Percentiles rank a stretch among this genome's conserved stretches.
Evolutionary conservation across 2,329 filamentous ascomycete genomes (phyloP).

Genomic region (Hawksworthiomyces lignivorus): DNA sequence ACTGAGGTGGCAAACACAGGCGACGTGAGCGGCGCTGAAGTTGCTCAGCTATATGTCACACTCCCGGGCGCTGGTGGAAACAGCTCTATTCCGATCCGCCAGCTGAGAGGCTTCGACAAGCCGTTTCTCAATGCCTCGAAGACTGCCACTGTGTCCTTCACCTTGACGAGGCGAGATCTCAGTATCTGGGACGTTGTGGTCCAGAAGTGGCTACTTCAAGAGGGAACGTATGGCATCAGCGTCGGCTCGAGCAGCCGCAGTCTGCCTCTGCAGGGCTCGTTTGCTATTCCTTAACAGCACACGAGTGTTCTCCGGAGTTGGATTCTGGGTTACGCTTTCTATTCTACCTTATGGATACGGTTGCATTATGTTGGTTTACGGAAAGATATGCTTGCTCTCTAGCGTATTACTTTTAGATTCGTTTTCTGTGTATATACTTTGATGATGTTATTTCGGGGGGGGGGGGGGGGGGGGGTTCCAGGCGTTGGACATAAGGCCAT

Average conservation of each 20-base stretch:
- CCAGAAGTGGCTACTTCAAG: constrained; percentile 52
- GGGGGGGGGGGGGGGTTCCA: no score
- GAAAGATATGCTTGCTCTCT: no score
- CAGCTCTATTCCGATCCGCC: constrained; percentile 35
- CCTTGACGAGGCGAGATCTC: constrained; percentile 54
- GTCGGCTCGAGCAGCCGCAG: constrained; percentile 37
- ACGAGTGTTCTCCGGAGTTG: no score
- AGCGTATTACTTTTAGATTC: no score
- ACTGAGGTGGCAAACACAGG: constrained; percentile 35
- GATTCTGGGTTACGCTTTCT: no score
- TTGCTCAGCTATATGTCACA: constrained; percentile 37
- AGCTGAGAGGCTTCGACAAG: constrained; percentile 63
- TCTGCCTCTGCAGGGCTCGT: constrained; percentile 27
- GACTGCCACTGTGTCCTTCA: constrained; percentile 38
- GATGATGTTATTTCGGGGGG: no score
- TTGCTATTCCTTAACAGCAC: no score
- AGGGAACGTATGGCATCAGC: constrained; percentile 31
- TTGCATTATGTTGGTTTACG: no score
- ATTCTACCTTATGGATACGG: no score
- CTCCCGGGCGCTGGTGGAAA: constrained; percentile 24
- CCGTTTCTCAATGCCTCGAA: constrained; percentile 36
- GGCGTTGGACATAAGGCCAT: no score
- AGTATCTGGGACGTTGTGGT: constrained; percentile 56
- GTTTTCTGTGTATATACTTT: no score
- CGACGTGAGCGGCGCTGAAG: constrained; percentile 32